These are phyloP conservation scores for Pseudogymnoascus destructans DNA, from an alignment of 2,329 filamentous ascomycete species.

Conservation along the genomic window DNA sequence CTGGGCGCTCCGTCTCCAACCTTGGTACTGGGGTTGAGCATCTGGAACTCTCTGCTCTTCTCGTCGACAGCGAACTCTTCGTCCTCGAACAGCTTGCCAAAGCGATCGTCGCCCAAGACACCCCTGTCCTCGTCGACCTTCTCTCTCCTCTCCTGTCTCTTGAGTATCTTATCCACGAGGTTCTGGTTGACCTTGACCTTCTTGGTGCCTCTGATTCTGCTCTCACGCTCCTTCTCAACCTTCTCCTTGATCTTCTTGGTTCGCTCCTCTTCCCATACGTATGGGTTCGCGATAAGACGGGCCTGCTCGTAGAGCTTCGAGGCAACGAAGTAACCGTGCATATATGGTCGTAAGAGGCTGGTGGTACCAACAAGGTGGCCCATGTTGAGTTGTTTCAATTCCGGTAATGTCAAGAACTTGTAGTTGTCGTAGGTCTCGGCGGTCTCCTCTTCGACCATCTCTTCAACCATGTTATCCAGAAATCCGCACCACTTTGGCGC, in stretches of 20 bases:
- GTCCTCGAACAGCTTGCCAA: conserved; percentile 80
- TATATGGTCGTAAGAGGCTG: conserved; percentile 82
- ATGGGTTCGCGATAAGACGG: conserved; percentile 81
- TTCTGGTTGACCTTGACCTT: conserved; percentile 95
- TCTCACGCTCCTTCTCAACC: conserved; percentile 94
- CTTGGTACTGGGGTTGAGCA: conserved; percentile 75
- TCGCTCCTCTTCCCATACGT: conserved; percentile 84
- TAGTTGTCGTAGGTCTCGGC: conserved; percentile 95
- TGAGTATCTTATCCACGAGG: conserved; percentile 60
- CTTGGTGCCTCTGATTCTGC: conserved; percentile 83
- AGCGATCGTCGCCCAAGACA: conserved; percentile 73
- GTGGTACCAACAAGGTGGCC: conserved; percentile 84
- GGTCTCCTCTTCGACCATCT: conserved; percentile 77
- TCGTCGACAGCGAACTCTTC: conserved; percentile 90
- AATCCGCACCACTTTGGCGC: conserved; percentile 94
- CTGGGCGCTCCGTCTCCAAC: conserved; percentile 28
- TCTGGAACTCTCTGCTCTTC: conserved; percentile 69
- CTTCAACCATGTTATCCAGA: conserved; percentile 93
- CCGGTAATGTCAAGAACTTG: conserved; percentile 87
- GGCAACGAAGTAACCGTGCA: conserved; percentile 98
- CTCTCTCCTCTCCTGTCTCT: conserved; percentile 47
- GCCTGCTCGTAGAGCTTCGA: conserved; percentile 94
- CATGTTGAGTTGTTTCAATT: conserved; percentile 74
- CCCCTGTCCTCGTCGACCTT: conserved; percentile 47
- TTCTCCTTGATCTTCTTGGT: conserved; percentile 86